A percentile compares a stretch with the other conserved stretches of the same genome.
Conservation (phyloP, 208 protist genomes). For the Leptomonas pyrrhocoris region DNA sequence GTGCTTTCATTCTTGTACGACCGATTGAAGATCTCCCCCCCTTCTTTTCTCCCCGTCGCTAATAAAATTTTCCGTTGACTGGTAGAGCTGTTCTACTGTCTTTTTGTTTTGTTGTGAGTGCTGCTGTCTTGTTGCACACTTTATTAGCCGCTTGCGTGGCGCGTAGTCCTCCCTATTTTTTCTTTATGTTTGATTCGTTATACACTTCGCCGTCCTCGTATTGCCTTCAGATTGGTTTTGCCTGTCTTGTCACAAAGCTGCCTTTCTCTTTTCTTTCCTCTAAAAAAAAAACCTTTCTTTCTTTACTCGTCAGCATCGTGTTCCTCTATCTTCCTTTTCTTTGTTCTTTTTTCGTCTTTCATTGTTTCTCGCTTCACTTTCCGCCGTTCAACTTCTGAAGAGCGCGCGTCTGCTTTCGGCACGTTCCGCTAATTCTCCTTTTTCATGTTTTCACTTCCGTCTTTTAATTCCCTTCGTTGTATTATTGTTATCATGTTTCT, state of each 20-base stretch:
- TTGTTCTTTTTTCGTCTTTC: conserved; percentile 10
- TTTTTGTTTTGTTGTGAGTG: neutral
- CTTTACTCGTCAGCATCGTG: neutral
- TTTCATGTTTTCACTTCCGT: neutral
- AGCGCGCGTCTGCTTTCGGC: conserved; percentile 11
- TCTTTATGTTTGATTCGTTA: neutral
- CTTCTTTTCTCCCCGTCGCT: conserved; percentile 7
- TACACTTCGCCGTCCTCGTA: neutral
- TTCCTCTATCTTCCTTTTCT: conserved; percentile 6
- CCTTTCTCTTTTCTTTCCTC: conserved; percentile 1
- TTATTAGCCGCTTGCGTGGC: neutral
- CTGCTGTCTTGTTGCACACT: neutral
- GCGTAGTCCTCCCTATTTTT: neutral
- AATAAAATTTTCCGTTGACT: neutral
- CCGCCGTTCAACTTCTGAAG: neutral
- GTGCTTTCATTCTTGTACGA: too few species aligned
- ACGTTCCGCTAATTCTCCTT: conserved; percentile 12
- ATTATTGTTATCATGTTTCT: neutral
- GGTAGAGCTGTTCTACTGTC: neutral
- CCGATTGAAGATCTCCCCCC: neutral
- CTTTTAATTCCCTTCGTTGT: conserved; percentile 4
- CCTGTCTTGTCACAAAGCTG: neutral
- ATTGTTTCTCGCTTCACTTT: neutral
- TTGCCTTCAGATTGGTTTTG: conserved; percentile 1
- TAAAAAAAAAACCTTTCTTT: neutral